Base-by-base conservation (phyloP, 306 rosid genomes). In the Cyclanthera cordifolia region DNA sequence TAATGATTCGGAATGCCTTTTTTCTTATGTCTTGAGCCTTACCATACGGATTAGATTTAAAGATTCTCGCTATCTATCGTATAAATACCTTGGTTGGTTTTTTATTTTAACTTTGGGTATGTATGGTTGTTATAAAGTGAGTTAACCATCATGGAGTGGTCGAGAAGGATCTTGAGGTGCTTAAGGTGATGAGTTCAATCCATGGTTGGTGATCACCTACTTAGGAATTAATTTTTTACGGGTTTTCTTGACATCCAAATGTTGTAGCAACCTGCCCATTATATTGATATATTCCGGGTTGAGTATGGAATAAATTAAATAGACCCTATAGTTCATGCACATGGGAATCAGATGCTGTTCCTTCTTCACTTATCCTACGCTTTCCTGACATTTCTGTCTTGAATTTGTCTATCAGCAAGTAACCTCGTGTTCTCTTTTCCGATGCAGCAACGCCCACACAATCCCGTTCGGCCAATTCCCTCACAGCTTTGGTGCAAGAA, bases 401-500 rank as follows among this genome's bases (percentile, higher is more conserved):
- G 34, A 54, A 59, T 37, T 28, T 57, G 50, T 37, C 28, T 34
- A 23, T 37, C 70, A 79, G 61, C 81, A 73, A 56, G 53, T 43
- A 21, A 68, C 19, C 46, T 68, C 6, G 28, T 12, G 51, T 41
- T 46, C 4, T 63, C 2, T 76, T 8, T 14, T 58, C 43, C 68
- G 9, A 78, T 84, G 85, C 99, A 93, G 99, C 96, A 87, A 90
- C 94, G 99, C 73, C 99, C 99, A 0, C 96, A 82, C 82, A 84
- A 86, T 55, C 99, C 96, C 2, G 94, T 93, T 77, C 99, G 91
- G n/a, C 91, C 99, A 3, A 93, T 93, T 75, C 99, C 99, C 56
- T 93, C 99, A 19, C 99, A 93, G 74, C 74, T 90, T 20, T 93
- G 96, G 99, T 90, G 96, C 88, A 93, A 93, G 78, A 93, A 93